Conservation (phyloP, 2,329 filamentous ascomycete species). For the Clonostachys solani region DNA sequence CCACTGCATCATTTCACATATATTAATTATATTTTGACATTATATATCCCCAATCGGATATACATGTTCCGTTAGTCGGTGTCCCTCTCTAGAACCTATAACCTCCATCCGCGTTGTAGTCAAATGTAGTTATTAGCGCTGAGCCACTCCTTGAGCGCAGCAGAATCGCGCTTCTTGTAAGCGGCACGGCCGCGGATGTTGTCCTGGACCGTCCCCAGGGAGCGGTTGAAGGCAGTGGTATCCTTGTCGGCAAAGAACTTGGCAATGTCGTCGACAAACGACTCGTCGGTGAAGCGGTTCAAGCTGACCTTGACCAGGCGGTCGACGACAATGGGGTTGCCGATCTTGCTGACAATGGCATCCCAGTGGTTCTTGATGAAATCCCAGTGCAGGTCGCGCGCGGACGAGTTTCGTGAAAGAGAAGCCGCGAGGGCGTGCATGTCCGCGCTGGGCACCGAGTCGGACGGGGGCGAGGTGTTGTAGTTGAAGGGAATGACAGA, state of each 20-base stretch:
- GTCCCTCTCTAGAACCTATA: background rate
- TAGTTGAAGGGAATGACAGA: slow-evolving; percentile 76
- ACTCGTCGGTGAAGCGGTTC: slow-evolving; percentile 70
- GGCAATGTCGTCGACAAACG: slow-evolving; percentile 70
- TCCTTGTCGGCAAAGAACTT: slow-evolving; percentile 85
- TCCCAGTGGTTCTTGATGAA: slow-evolving; percentile 85
- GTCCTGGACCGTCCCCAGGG: slow-evolving; percentile 79
- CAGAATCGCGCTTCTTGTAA: slow-evolving; percentile 75
- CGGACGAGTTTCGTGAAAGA: slow-evolving; percentile 68
- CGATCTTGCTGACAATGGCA: slow-evolving; percentile 65
- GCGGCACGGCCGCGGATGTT: slow-evolving; percentile 78
- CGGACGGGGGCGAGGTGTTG: slow-evolving; percentile 51
- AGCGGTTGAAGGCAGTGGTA: slow-evolving; percentile 80
- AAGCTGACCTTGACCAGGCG: slow-evolving; percentile 79
- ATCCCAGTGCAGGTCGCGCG: slow-evolving; percentile 74
- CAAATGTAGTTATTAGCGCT: slow-evolving; percentile 38
- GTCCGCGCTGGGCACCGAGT: slow-evolving; percentile 78
- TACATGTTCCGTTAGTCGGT: background rate
- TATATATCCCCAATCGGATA: background rate
- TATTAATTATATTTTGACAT: background rate
- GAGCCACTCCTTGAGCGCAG: slow-evolving; percentile 76
- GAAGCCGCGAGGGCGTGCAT: slow-evolving; percentile 76
- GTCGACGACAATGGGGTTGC: slow-evolving; percentile 84
- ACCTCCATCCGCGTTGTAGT: slow-evolving; percentile 8
- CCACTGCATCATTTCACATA: too few species aligned